A percentile compares a stretch with the other conserved stretches of the same genome.
phyloP scores from a whole-genome alignment of 257 asterid species.

The Cordia subcordata region DNA sequence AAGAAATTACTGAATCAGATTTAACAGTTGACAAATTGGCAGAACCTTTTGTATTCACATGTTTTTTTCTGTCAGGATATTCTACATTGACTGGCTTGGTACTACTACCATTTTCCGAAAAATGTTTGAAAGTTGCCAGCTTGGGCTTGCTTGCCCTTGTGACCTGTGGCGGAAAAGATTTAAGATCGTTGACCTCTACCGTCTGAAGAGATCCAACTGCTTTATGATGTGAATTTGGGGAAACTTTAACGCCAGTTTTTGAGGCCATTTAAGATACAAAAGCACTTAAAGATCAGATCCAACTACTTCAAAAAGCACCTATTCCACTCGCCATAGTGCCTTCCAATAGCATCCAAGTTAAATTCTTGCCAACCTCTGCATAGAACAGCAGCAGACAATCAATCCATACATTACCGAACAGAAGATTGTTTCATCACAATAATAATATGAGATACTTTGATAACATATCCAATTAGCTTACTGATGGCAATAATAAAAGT shows the following conservation, averaged over 20 bases:
- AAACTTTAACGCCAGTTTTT: constrained; percentile 15
- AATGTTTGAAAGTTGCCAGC: constrained; percentile 1
- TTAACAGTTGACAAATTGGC: constrained; percentile 14
- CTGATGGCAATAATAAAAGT: background rate
- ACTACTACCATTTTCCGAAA: constrained; percentile 20
- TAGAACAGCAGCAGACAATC: constrained; percentile 1
- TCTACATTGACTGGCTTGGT: background rate
- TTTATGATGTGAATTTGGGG: constrained; percentile 8
- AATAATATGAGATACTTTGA: background rate
- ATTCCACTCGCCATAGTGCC: constrained; percentile 1
- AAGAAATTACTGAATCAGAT: constrained; percentile 17
- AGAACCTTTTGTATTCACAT: constrained; percentile 8
- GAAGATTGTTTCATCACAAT: background rate
- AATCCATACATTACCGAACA: background rate
- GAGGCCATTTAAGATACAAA: constrained; percentile 23
- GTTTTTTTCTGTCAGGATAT: background rate
- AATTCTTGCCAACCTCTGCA: background rate
- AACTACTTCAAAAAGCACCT: constrained; percentile 4
- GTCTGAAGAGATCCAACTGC: constrained; percentile 12
- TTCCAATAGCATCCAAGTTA: background rate
- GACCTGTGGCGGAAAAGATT: constrained; percentile 14
- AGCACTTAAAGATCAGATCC: constrained; percentile 5
- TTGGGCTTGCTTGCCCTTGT: constrained; percentile 9
- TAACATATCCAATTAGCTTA: no score
- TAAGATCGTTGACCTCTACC: constrained; percentile 6